Evolutionary conservation across 2,329 filamentous ascomycete species (phyloP), one percentile per base, ranked within the genome.

Genomic region (Penicillium paneum): DNA sequence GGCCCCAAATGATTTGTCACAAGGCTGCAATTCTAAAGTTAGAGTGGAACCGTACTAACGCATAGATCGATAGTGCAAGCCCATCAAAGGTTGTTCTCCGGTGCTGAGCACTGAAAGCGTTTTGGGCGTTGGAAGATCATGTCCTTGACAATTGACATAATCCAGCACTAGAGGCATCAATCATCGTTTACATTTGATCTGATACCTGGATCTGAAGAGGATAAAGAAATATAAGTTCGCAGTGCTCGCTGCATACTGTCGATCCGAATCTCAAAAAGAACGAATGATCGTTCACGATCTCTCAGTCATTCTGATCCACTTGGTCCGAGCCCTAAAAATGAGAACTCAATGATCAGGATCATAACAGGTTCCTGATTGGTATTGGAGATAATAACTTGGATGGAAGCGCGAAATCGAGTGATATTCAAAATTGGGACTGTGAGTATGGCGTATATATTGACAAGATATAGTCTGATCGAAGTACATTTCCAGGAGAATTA

Each of bases 41-140:
- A 10, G 10, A 47, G 49, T 52, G 49, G 49, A 31, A 38, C 36
- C 41, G 24, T 6, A 28, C 42, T 40, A 46, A 40, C 24, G 34
- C 42, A 52, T 40, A 38, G 43, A 52, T 52, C 49, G 49, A 52
- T 52, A 52, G 49, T 24, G 42, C n/a, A 52, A 8, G 15, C 35
- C 49, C 42, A 39, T 38, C 17, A 31, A 46, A 49, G 35, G 36
- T 52, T 47, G 42, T 46, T 35, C 17, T 45, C 42, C 42, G 28
- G 19, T 40, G 15, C 19, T 46, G 15, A 40, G 34, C 35, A n/a
- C 46, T 41, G 11, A 12, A 39, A 39, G 11, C 4, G 10, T 11
- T 28, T 39, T 46, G 26, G 19, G 32, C 41, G 34, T 39, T 40
- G 28, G 12, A 15, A 6, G 7, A 31, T 31, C 17, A 31, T 17